Conservation (phyloP, 805 yeast genomes). For the Metschnikowia lochheadii region DNA sequence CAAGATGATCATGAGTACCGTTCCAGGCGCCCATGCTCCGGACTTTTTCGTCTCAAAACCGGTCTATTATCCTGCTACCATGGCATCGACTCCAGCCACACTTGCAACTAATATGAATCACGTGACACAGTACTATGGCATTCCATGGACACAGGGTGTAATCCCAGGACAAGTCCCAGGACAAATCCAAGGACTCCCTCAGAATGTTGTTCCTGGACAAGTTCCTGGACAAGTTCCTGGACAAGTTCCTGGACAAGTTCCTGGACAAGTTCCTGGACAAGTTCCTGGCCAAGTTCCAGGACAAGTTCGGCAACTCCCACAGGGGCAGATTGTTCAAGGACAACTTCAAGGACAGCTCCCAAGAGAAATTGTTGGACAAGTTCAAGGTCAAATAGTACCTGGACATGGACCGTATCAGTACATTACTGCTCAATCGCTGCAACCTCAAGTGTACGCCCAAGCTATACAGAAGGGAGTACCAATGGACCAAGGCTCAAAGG, state of each 20-base stretch:
- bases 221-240: neutral
- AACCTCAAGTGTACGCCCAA: neutral
- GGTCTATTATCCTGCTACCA: neutral
- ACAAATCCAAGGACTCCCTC: neutral
- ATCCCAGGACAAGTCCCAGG: neutral
- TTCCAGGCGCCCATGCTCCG: conserved; percentile 2
- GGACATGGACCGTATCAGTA: neutral
- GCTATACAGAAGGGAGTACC: neutral
- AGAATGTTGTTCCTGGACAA: neutral
- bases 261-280: neutral
- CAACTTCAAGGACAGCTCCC: too few species aligned
- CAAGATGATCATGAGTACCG: neutral
- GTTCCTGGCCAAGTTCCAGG: too few species aligned
- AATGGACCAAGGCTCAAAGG: neutral
- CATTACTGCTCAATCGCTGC: neutral
- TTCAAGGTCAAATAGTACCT: neutral
- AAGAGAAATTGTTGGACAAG: neutral
- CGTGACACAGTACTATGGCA: neutral
- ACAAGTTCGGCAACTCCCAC: too few species aligned
- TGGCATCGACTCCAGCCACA: neutral
- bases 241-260: too few species aligned
- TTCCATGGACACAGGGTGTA: neutral
- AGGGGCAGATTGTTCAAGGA: too few species aligned
- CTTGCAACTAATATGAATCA: neutral
- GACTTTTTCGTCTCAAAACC: conserved; percentile 2